Base-by-base conservation (phyloP, 2,329 filamentous ascomycete genomes). In the Thielaviopsis populi region DNA sequence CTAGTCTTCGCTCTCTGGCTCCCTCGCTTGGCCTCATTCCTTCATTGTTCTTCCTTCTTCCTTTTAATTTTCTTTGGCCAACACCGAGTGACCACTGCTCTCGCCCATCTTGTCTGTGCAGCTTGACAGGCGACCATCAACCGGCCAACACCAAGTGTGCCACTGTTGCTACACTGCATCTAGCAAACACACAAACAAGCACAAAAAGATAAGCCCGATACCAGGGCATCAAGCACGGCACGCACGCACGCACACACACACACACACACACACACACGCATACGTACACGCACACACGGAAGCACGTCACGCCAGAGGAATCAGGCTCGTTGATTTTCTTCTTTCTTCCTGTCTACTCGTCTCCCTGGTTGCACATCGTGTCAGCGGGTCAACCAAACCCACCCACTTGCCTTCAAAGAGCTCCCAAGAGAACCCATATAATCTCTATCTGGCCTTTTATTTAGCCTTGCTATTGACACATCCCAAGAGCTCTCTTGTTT, bases 391-490 rank as follows among this genome's bases (percentile, higher is more conserved):
- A 54, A 33, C 53, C 27, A 37, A 56, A 30, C 17, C 46, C 46
- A 50, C 15, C 46, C 8, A 56, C 53, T n/a, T n/a, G 10, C 15
- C 42, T 46, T 17, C 42, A 46, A 17, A 46, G 42, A 46, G 27
- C 8, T 37, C 37, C 27, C 24, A 56, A 15, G 33, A n/a, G 27
- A 19, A 19, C 27, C 53, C 53, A n/a, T 56, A 56, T n/a, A 33
- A n/a, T 56, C 53, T 37, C 17, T 56, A 56, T n/a, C 53, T 56
- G 53, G 27, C 53, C 53, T 56, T 56, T 37, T 33, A 56, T 56
- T n/a, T 33, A 56, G 24, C 17, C 30, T 37, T 17, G n/a, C 53
- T 19, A n/a, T 27, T 19, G n/a, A 4, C 24, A 37, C 4, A 37
- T 11, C n/a, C 27, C 17, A 10, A n/a, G 24, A 56, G 37, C 53